Evolutionary conservation across 2,329 filamentous ascomycete species (phyloP), one percentile per base, ranked within the genome.

Genomic region (Metarhizium robertsii): DNA sequence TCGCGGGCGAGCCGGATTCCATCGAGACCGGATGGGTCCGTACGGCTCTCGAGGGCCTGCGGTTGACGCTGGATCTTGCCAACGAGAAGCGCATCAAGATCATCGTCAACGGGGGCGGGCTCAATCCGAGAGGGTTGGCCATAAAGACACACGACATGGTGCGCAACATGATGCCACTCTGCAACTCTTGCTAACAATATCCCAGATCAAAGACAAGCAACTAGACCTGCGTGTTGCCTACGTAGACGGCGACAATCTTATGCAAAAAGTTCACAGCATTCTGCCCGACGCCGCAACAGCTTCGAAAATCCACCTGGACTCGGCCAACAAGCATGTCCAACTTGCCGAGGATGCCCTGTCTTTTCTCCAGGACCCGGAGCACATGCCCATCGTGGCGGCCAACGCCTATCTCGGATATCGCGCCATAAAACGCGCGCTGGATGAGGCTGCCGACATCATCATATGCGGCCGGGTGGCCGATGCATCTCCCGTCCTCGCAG

Each of bases 41-140:
- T 7, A 59, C 59, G 0, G 64, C 64, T 2, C 57, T 62, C 36
- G 60, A 61, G 13, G 66, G 66, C 3, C 54, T 67, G 36, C 50
- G 58, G 25, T 56, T 61, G 58, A 60, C 65, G 0, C 54, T 68
- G 2, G 60, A 65, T 18, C 79, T 58, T 65, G 71, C 67, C 14
- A 57, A 63, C 2, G 66, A 75, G 51, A 75, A 79, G 57, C 62
- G 70, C 0, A 82, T 83, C 66, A 80, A 79, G 57, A 69, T 83
- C 13, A 70, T 81, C 40, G 69, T 81, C 55, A 83, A 84, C 60
- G 80, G 80, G 2, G 81, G 81, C 0, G 78, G 75, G 2, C 70
- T 79, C 16, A 79, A 83, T 55, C 81, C 81, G 0, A 71, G 71
- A 55, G 78, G 74, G 0, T 61, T 84, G 16, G 77, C 78, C 0